Conservation (phyloP, 805 yeast genomes). For the Ogataea methanolica region DNA sequence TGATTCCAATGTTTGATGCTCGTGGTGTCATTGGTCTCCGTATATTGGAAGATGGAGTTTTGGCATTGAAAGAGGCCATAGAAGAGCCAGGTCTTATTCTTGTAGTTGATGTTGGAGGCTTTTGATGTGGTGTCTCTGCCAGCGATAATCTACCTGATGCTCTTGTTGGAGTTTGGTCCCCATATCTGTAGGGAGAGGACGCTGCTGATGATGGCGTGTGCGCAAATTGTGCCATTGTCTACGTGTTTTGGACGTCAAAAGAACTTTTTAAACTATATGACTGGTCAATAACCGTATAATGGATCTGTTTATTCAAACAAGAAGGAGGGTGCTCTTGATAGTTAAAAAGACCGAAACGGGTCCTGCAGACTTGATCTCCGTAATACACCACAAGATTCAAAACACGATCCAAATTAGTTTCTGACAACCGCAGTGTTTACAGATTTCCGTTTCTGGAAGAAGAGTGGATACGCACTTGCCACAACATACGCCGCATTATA, state of each 20-base stretch:
- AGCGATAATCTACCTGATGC: constrained; percentile 2
- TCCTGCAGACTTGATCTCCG: too few relatives aligned
- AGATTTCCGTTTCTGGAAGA: constrained; percentile 3
- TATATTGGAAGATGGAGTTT: constrained; percentile 12
- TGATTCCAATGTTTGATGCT: constrained; percentile 1
- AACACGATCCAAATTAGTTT: neutral
- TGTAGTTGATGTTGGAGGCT: constrained; percentile 10
- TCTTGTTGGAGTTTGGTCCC: constrained; percentile 11
- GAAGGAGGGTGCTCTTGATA: too few relatives aligned
- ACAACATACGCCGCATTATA: too few relatives aligned
- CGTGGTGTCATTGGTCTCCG: constrained; percentile 18
- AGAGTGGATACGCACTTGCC: neutral
- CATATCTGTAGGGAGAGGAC: constrained; percentile 10
- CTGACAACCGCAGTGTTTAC: neutral
- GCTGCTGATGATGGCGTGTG: constrained; percentile 9
- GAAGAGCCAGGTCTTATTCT: constrained; percentile 19
- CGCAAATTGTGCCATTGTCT: constrained; percentile 14
- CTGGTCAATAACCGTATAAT: too few relatives aligned
- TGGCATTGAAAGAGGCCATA: constrained; percentile 5
- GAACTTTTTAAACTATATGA: neutral
- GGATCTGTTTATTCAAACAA: too few relatives aligned
- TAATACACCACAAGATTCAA: neutral
- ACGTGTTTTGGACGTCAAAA: neutral
- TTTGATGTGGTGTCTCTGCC: neutral
- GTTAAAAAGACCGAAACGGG: too few relatives aligned